These are phyloP conservation scores for Boletus reticuloceps DNA, from an alignment of 768 basidiomycete species.

Conservation along the genomic window DNA sequence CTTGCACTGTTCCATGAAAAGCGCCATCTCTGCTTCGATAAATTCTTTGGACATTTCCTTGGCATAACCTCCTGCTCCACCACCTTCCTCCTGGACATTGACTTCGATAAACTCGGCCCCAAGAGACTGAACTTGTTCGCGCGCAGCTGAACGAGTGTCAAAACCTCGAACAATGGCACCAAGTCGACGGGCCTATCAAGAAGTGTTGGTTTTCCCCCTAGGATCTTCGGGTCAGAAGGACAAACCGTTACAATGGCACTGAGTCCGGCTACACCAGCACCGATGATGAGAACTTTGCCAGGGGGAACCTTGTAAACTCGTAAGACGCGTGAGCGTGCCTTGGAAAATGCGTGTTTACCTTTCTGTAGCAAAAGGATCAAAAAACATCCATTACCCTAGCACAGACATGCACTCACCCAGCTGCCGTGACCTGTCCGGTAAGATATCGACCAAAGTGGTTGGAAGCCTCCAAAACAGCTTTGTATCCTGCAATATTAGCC, in stretches of 20 bases:
- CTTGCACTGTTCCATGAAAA: constrained; percentile 85
- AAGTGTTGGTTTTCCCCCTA: background rate
- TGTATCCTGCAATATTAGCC: constrained; percentile 94
- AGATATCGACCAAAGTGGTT: constrained; percentile 88
- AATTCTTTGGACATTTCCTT: constrained; percentile 92
- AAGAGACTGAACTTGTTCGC: constrained; percentile 87
- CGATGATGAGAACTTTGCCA: constrained; percentile 83
- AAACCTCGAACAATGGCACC: constrained; percentile 89
- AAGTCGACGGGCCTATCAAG: constrained; percentile 64
- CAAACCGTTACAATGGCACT: constrained; percentile 83
- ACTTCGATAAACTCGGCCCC: constrained; percentile 92
- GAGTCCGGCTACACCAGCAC: constrained; percentile 85
- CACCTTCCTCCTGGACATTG: constrained; percentile 73
- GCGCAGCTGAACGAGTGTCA: constrained; percentile 80
- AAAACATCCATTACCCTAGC: constrained; percentile 4
- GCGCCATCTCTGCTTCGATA: constrained; percentile 82
- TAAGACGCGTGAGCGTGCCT: constrained; percentile 15
- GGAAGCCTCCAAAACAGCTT: constrained; percentile 87
- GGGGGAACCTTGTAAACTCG: constrained; percentile 63
- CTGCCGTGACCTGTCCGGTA: constrained; percentile 89
- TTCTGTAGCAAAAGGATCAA: constrained; percentile 30
- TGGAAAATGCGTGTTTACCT: constrained; percentile 31
- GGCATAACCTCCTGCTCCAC: constrained; percentile 81
- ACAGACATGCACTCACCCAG: constrained; percentile 56
- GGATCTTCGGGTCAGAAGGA: background rate